phyloP scores from a whole-genome alignment of 805 yeast genomes.

The Starmerella bombicola region DNA sequence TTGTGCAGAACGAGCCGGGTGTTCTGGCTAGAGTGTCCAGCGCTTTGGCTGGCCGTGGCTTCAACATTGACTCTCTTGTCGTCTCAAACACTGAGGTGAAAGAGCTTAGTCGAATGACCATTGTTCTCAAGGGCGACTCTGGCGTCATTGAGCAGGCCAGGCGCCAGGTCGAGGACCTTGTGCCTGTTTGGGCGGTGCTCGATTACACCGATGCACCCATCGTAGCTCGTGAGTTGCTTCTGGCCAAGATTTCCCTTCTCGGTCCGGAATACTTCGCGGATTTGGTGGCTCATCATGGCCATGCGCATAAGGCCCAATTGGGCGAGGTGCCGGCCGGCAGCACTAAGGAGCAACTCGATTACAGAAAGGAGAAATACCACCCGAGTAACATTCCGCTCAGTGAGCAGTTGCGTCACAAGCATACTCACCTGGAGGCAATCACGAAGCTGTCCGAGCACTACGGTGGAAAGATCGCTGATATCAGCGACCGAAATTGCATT shows the following conservation, averaged over 20 bases:
- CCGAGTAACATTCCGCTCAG: slow-evolving; percentile 83
- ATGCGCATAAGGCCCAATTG: slow-evolving; percentile 29
- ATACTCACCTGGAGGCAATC: slow-evolving; percentile 74
- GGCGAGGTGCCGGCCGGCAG: slow-evolving; percentile 27
- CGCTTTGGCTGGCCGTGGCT: slow-evolving; percentile 93
- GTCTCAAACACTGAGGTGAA: slow-evolving; percentile 94
- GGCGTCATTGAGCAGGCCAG: slow-evolving; percentile 96
- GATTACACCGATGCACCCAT: slow-evolving; percentile 86
- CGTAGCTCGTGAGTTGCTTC: slow-evolving; percentile 76
- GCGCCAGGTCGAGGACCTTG: slow-evolving; percentile 93
- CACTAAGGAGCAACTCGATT: slow-evolving; percentile 30
- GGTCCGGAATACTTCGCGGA: slow-evolving; percentile 99
- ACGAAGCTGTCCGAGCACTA: slow-evolving; percentile 69
- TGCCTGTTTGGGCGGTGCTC: slow-evolving; percentile 94
- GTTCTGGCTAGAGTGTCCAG: slow-evolving; percentile 88
- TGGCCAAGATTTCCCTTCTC: slow-evolving; percentile 82
- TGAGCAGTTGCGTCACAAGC: slow-evolving; percentile 89
- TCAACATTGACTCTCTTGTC: slow-evolving; percentile 93
- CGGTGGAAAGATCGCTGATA: slow-evolving; percentile 87
- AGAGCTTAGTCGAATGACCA: slow-evolving; percentile 93
- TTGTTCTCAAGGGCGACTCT: slow-evolving; percentile 85
- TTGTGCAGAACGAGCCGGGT: slow-evolving; percentile 98
- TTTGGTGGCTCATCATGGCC: slow-evolving; percentile 69
- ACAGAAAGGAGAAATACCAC: slow-evolving; percentile 39
- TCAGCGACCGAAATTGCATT: slow-evolving; percentile 83